Base-by-base conservation (phyloP, 257 asterid species). In the Echites panduratus region DNA sequence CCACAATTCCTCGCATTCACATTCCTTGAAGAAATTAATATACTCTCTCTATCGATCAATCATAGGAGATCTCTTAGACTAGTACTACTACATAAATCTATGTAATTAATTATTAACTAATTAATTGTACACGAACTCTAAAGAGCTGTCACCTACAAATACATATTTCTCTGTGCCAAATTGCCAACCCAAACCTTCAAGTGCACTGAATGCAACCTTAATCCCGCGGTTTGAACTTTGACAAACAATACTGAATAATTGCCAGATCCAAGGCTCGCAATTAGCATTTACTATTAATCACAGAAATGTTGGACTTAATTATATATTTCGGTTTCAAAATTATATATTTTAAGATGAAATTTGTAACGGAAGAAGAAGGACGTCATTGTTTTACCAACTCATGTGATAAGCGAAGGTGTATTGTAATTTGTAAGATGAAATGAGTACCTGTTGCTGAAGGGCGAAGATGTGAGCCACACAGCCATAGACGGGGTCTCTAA, bases 401-500 rank as follows among this genome's bases (percentile, higher is more conserved):
- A 76, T 70, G 87, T 87, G 5, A 77, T 77, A 86, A 83, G 88
- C 76, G 70, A 72, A 74, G n/a, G 38, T 32, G 38, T 32, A 32
- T 3, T 2, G 29, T 29, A 54, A 45, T 1, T 3, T 2, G 29
- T 29, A 54, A 45, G 48, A 74, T 27, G 26, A 19, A 43, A 3
- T 32, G 10, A 4, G 50, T 67, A 94, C 99, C 97, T 94, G 97
- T 75, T 94, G 99, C 27, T 94, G 99, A 61, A 94, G 95, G 13
- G 95, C 86, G 40, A 94, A 85, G 71, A 94, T 87, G 74, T 88
- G 96, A 11, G 97, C 91, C 24, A 94, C 97, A 27, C 97, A 94
- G 35, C 99, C 99, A 19, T 89, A 87, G 64, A 94, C 85, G 4
- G 98, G 97, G 75, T 94, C 99, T 7, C 97, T 54, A n/a, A 94